These are phyloP conservation scores for Sutorius australiensis DNA, from an alignment of 768 basidiomycete species.

Conservation along the genomic window DNA sequence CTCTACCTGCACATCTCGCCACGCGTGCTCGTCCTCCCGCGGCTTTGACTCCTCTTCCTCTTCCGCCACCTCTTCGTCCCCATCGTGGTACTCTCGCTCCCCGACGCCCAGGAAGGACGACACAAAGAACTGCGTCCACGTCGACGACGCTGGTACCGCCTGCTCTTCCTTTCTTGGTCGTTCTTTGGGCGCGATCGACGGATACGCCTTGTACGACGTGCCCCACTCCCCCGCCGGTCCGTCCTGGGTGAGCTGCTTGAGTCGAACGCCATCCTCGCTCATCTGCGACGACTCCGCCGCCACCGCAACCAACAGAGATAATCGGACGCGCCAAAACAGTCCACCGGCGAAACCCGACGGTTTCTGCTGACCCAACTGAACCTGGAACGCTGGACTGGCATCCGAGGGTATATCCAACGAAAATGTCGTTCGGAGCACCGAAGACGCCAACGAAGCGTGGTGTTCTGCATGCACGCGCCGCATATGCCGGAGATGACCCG, in stretches of 20 bases:
- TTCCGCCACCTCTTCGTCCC: slow-evolving; percentile 35
- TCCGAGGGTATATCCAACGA: slow-evolving; percentile 90
- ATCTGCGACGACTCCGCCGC: slow-evolving; percentile 43
- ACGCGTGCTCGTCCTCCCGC: slow-evolving; percentile 56
- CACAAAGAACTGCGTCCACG: slow-evolving; percentile 42
- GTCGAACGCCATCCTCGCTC: slow-evolving; percentile 48
- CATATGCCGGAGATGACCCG: slow-evolving; percentile 48
- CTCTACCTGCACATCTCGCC: slow-evolving; percentile 70
- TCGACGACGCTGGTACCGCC: slow-evolving; percentile 3
- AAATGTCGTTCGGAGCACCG: slow-evolving; percentile 78
- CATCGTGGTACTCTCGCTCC: slow-evolving; percentile 58
- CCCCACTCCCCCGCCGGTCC: slow-evolving; percentile 71
- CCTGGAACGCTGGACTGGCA: slow-evolving; percentile 80
- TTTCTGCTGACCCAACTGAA: slow-evolving; percentile 44
- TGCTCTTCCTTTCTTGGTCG: slow-evolving; percentile 23
- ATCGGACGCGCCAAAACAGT: slow-evolving; percentile 83
- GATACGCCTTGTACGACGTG: slow-evolving; percentile 56
- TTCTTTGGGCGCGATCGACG: slow-evolving; percentile 58
- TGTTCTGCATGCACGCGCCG: slow-evolving; percentile 83
- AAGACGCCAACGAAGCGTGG: slow-evolving; percentile 69
- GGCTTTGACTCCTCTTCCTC: slow-evolving; percentile 32
- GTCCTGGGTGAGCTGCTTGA: slow-evolving; percentile 53
- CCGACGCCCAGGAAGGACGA: slow-evolving; percentile 36
- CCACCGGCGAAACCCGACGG: slow-evolving; percentile 51
- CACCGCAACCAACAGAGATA: slow-evolving; percentile 82